Base-by-base conservation (phyloP, 148 eudicot species). In the Fallopia convolvulus region DNA sequence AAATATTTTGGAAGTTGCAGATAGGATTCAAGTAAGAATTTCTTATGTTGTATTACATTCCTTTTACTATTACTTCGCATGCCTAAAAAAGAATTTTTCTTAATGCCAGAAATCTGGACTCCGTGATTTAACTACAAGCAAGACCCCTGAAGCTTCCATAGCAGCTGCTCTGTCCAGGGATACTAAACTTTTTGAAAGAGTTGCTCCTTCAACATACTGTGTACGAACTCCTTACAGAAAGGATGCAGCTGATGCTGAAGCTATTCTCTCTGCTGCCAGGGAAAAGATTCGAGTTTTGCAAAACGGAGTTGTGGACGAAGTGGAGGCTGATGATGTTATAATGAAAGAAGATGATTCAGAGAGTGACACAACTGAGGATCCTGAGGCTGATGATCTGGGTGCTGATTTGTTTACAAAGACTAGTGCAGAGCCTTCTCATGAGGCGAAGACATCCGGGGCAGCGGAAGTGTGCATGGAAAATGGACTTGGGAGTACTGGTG, bases 151-250 rank as follows among this genome's bases (percentile, higher is more conserved):
- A 83, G 98, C 98, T 52, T 94, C 98, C 47, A 89, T 94, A 76
- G 92, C 98, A 55, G 98, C 97, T 60, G 98, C 98, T 65, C 84
- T 94, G 76, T 94, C 98, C 8, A 90, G 98, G 83, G 98, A 94
- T 79, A 83, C 92, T 60, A 94, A 92, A 77, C 93, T 94, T 75
- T 92, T 94, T 78, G 97, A 94, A 84, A 89, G 97, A 84, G 91
- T 91, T 61, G 98, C 98, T 65, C 98, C 98, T 68, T 94, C 98
- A 70, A 94, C 96, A 52, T 94, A 94, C 79, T 92, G 97, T 48
- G 89, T 92, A 47, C 92, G 92, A 20, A 47, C 90, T 20, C 97
- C 97, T 48, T 92, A 85, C 39, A 83, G 97, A 79, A 94, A 94
- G 80, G 96, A 94, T 78, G 90, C 97, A 60, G 83, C 78, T 81